Percentiles rank a stretch among this genome's conserved stretches.
These are phyloP conservation scores for Ambrosia trifida DNA, from an alignment of 129 eudicot species.

Conservation along the genomic window DNA sequence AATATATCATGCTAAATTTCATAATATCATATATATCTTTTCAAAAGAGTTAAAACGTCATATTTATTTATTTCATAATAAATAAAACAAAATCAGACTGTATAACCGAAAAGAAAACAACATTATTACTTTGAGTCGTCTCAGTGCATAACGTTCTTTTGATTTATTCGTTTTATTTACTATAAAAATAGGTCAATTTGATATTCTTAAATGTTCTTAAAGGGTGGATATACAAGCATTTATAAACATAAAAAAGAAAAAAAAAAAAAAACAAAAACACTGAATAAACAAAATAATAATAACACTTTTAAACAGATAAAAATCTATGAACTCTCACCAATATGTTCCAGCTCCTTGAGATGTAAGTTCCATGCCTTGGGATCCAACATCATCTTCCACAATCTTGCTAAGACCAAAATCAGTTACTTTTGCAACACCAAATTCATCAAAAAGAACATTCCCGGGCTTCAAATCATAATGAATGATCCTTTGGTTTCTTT, in stretches of 20 bases:
- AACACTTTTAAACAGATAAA: background rate
- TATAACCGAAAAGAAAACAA: background rate
- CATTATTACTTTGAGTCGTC: background rate
- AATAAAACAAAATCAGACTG: background rate
- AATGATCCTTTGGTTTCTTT: slow-evolving; percentile 85
- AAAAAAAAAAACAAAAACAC: too few relatives aligned
- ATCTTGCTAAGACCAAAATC: slow-evolving; percentile 99
- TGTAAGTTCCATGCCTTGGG: slow-evolving; percentile 99
- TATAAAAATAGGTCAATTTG: background rate
- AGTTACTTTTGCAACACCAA: slow-evolving; percentile 91
- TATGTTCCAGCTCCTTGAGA: slow-evolving; percentile 99
- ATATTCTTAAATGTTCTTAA: background rate
- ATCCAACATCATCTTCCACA: slow-evolving; percentile 97
- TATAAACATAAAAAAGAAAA: too few relatives aligned
- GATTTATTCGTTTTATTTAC: background rate
- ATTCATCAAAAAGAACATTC: slow-evolving; percentile 89
- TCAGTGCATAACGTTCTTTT: background rate
- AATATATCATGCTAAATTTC: background rate
- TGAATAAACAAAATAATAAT: background rate
- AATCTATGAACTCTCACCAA: slow-evolving; percentile 55
- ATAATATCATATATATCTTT: background rate
- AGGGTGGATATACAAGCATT: too few relatives aligned
- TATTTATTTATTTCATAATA: background rate
- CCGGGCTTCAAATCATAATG: slow-evolving; percentile 99
- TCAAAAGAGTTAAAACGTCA: background rate